phyloP scores from a whole-genome alignment of 140 eudicot species.

The Oenanthe javanica region DNA sequence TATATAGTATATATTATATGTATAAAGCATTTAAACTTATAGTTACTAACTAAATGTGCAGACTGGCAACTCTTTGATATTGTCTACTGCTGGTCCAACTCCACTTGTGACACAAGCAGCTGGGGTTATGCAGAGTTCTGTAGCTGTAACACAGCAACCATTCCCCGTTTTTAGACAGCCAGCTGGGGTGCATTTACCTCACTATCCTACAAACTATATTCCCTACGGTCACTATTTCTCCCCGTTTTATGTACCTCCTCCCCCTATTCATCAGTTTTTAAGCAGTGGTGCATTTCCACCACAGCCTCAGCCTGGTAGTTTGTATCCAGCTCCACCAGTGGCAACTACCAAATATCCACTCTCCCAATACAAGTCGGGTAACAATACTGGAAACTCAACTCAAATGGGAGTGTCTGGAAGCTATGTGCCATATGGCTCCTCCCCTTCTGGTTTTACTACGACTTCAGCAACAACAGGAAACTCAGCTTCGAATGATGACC shows the following conservation, averaged over 20 bases:
- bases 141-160: conserved; percentile 70
- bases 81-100: conserved; percentile 55
- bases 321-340: conserved; percentile 61
- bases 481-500: conserved; percentile 62
- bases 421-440: conserved; percentile 62
- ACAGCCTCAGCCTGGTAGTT: conserved; percentile 65
- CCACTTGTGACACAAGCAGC: conserved; percentile 70
- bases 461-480: conserved; percentile 53
- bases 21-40: neutral
- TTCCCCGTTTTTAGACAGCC: conserved; percentile 79
- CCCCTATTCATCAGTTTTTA: conserved; percentile 70
- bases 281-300: conserved; percentile 72
- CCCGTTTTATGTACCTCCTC: conserved; percentile 66
- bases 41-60: conserved; percentile 19
- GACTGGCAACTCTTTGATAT: conserved; percentile 52
- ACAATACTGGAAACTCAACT: conserved; percentile 40
- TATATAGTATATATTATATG: too few relatives aligned
- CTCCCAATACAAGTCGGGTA: conserved; percentile 68
- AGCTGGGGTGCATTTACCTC: conserved; percentile 72
- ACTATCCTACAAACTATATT: conserved; percentile 67
- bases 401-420: conserved; percentile 57
- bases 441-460: conserved; percentile 42
- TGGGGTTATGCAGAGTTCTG: conserved; percentile 70
- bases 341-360: conserved; percentile 56
- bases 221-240: conserved; percentile 71